These are phyloP conservation scores for Firmiana major DNA, from an alignment of 345 rosid species.

Conservation along the genomic window DNA sequence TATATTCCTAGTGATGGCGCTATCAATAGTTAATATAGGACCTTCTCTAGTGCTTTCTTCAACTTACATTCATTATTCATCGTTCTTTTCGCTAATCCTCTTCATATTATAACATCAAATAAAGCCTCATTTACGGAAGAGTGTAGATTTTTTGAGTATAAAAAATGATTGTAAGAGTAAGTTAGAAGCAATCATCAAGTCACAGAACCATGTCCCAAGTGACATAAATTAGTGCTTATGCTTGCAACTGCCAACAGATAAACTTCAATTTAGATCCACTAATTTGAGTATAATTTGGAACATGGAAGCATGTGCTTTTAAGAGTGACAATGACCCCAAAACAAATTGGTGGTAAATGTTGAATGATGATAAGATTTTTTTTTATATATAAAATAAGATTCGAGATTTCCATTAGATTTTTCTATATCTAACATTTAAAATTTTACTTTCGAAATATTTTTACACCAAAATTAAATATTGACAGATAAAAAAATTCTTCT, in stretches of 20 bases:
- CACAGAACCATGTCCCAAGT: not conserved
- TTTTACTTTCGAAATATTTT: too few relatives aligned
- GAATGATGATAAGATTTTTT: not conserved
- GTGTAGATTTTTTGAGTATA: not conserved
- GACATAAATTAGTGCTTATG: not conserved
- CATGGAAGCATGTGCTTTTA: conserved; percentile 36
- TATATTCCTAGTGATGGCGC: too few relatives aligned
- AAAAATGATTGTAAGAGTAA: conserved; percentile 16
- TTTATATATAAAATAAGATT: too few relatives aligned
- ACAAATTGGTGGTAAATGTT: not conserved
- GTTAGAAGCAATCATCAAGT: conserved; percentile 21
- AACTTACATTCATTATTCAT: too few relatives aligned
- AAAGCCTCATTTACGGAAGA: too few relatives aligned
- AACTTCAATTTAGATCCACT: not conserved
- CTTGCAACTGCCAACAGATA: not conserved
- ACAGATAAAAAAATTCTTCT: too few relatives aligned
- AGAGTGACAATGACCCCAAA: not conserved
- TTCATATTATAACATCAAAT: not conserved
- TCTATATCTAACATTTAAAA: too few relatives aligned
- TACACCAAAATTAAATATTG: too few relatives aligned
- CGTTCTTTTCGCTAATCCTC: not conserved
- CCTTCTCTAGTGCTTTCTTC: too few relatives aligned
- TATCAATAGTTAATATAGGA: too few relatives aligned
- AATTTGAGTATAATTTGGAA: conserved; percentile 21
- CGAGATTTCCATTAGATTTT: too few relatives aligned